Conservation (phyloP, 108 stramenopile species). For the Mediolabrus comicus region DNA sequence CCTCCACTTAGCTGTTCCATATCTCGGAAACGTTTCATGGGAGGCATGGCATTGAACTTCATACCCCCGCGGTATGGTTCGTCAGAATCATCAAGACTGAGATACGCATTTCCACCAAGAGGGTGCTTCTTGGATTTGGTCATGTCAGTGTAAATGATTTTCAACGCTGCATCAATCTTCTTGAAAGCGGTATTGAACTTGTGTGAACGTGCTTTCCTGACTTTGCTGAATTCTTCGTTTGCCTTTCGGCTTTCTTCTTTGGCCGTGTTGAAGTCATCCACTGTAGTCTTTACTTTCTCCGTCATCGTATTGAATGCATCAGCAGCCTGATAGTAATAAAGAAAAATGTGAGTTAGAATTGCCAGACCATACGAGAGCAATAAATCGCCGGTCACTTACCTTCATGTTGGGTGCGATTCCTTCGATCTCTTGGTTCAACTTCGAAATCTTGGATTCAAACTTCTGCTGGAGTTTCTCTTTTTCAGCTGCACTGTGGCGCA, state of each 20-base stretch:
- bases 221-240: constrained; percentile 67
- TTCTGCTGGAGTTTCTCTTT: constrained; percentile 74
- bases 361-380: background rate
- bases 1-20: constrained; percentile 99
- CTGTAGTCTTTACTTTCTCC: constrained; percentile 72
- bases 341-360: background rate
- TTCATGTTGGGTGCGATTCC: constrained; percentile 96
- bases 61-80: constrained; percentile 97
- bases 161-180: constrained; percentile 86
- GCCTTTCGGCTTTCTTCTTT: constrained; percentile 77
- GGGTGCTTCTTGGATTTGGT: constrained; percentile 91
- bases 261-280: constrained; percentile 75
- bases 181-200: constrained; percentile 88
- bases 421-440: constrained; percentile 81
- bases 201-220: constrained; percentile 73
- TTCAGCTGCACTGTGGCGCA: constrained; percentile 61
- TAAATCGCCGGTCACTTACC: constrained; percentile 33
- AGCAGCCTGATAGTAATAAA: constrained; percentile 51
- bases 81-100: constrained; percentile 89
- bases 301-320: constrained; percentile 83
- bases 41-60: constrained; percentile 99
- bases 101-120: constrained; percentile 92
- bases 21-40: constrained; percentile 98
- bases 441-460: constrained; percentile 73
- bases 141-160: constrained; percentile 94